phyloP scores from a whole-genome alignment of 2,329 filamentous ascomycete species.

The Penicillium sp. region DNA sequence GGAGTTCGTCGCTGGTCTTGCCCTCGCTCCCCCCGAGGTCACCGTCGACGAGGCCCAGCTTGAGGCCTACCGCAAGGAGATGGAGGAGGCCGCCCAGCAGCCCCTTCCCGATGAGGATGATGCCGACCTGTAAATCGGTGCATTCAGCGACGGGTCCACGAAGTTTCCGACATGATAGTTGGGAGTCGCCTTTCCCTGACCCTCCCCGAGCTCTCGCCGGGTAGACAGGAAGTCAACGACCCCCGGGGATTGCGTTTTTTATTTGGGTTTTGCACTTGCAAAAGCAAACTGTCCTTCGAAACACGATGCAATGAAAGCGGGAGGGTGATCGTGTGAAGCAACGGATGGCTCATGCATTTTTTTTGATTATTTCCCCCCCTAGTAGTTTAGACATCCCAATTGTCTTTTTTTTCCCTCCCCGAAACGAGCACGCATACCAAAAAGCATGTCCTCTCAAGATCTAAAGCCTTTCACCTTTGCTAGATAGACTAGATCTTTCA shows the following conservation, averaged over 20 bases:
- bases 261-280: constrained; percentile 20
- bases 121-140: constrained; percentile 54
- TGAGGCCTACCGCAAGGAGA: constrained; percentile 82
- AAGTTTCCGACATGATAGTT: constrained; percentile 15
- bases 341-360: constrained; percentile 37
- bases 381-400: constrained; percentile 36
- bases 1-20: constrained; percentile 96
- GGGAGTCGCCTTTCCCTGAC: constrained; percentile 8
- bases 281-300: constrained; percentile 28
- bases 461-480: constrained; percentile 6
- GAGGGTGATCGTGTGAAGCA: constrained; percentile 31
- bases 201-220: constrained; percentile 3
- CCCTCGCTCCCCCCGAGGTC: constrained; percentile 91
- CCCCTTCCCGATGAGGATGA: constrained; percentile 96
- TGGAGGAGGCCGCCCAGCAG: constrained; percentile 75
- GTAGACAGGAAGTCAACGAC: constrained; percentile 7
- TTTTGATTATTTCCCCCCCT: constrained; percentile 29
- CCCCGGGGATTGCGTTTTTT: constrained; percentile 11
- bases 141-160: constrained; percentile 13
- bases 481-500: constrained; percentile 5
- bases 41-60: constrained; percentile 83
- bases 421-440: constrained; percentile 26
- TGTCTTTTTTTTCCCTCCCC: constrained; percentile 15
- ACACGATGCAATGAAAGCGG: constrained; percentile 42
- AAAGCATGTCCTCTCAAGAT: constrained; percentile 24